phyloP scores from a whole-genome alignment of 129 eudicot genomes.

The Lactuca saligna region DNA sequence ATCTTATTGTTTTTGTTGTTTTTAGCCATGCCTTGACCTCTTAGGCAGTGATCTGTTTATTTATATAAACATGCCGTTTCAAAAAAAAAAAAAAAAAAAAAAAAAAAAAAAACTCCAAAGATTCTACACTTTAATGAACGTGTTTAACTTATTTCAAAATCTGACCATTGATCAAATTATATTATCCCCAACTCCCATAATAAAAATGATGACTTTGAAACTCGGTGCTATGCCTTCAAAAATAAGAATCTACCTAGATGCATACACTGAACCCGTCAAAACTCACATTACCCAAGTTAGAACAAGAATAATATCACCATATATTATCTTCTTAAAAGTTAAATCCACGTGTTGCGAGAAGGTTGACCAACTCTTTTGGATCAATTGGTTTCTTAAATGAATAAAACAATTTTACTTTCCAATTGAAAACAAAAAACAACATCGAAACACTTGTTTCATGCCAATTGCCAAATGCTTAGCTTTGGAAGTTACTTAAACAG shows the following conservation, averaged over 20 bases:
- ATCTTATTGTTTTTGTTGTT: too few species aligned
- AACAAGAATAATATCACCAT: not conserved
- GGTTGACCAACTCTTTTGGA: constrained; percentile 8
- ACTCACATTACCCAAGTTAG: constrained; percentile 14
- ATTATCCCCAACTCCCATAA: not conserved
- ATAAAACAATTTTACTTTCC: constrained; percentile 6
- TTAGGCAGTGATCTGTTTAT: too few species aligned
- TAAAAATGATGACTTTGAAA: constrained; percentile 4
- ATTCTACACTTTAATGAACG: too few species aligned
- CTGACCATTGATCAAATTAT: not conserved
- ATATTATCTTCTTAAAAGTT: constrained; percentile 7
- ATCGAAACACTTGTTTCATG: constrained; percentile 7
- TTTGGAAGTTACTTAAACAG: constrained; percentile 1
- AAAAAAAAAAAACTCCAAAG: too few species aligned
- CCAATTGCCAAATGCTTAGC: constrained; percentile 8
- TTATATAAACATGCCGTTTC: too few species aligned
- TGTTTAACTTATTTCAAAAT: not conserved
- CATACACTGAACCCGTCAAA: constrained; percentile 25
- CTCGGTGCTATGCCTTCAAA: constrained; percentile 7
- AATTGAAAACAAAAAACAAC: constrained; percentile 7
- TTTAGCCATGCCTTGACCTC: too few species aligned
- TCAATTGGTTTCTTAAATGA: constrained; percentile 5
- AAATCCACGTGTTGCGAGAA: constrained; percentile 13
- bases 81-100: too few species aligned
- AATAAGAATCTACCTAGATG: constrained; percentile 5